Evolutionary conservation across 2,329 filamentous ascomycete species (phyloP).

Genomic region (Dissoconium aciculare): DNA sequence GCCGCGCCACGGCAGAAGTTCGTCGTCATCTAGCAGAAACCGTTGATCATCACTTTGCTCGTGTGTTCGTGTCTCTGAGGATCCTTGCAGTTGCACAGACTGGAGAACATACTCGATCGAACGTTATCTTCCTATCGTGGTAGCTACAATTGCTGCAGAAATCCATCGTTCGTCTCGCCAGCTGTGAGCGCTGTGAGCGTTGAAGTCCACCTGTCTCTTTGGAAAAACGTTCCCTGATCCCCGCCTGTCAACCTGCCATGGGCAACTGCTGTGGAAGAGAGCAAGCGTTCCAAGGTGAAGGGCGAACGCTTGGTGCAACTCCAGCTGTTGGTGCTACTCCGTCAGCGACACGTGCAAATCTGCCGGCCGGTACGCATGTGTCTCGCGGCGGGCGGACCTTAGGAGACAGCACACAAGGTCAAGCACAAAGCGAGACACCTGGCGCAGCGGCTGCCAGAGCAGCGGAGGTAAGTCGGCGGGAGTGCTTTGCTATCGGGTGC

Average conservation of each 20-base stretch:
- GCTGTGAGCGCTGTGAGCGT: no score
- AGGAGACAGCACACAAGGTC: conserved; percentile 32
- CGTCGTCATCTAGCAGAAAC: no score
- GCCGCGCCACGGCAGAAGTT: no score
- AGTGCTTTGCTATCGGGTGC: no score
- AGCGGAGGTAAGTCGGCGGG: conserved; percentile 54
- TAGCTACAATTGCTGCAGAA: no score
- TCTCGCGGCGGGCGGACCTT: conserved; percentile 42
- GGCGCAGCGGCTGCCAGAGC: conserved; percentile 61
- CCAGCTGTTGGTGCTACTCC: conserved; percentile 27
- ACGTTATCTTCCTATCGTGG: no score
- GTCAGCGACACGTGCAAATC: conserved; percentile 28
- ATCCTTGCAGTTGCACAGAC: no score
- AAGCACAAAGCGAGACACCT: conserved; percentile 39
- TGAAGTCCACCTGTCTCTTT: no score
- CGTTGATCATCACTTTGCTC: no score
- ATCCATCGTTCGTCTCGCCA: conserved; percentile 2
- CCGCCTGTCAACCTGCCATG: conserved; percentile 38
- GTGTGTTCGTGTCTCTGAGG: no score
- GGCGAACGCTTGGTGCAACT: conserved; percentile 53
- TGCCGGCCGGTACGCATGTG: conserved; percentile 35
- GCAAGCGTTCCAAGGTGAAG: conserved; percentile 56
- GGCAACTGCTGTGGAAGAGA: conserved; percentile 74
- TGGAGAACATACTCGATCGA: conserved; percentile 3
- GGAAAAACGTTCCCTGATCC: no score